phyloP scores from a whole-genome alignment of 345 rosid genomes.

The Pistacia integerrima region DNA sequence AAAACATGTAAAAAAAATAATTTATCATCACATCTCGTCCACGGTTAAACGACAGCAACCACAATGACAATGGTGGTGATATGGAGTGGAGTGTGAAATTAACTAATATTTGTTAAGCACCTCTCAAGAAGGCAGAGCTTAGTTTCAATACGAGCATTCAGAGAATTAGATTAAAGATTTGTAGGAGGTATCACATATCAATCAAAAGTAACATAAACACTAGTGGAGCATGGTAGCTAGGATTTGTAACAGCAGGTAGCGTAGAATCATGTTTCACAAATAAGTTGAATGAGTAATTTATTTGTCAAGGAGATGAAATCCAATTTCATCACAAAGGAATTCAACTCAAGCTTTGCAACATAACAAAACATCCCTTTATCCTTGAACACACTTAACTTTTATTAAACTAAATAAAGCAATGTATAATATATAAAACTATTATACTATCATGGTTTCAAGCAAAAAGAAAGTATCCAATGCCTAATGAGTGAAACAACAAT shows the following conservation, averaged over 20 bases:
- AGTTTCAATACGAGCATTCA: no score
- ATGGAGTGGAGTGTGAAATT: neutral
- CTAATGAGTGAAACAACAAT: slow-evolving; percentile 10
- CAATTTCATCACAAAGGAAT: neutral
- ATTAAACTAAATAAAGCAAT: neutral
- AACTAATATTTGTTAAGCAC: neutral
- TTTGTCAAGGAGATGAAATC: no score
- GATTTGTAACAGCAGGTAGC: no score
- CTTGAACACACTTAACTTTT: neutral
- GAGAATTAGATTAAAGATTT: neutral
- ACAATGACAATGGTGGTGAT: neutral
- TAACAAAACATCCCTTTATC: neutral
- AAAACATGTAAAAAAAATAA: neutral
- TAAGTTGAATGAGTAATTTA: no score
- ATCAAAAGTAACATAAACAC: no score
- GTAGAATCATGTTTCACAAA: no score
- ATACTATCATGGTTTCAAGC: neutral
- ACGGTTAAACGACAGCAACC: neutral
- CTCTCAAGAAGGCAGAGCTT: neutral
- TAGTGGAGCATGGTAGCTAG: no score
- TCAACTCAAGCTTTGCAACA: neutral
- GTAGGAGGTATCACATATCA: neutral
- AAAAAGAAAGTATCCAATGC: neutral
- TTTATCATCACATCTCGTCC: neutral
- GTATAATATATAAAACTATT: neutral